phyloP scores from a whole-genome alignment of 768 basidiomycete genomes.

The Porphyrellus cyaneotinctus region DNA sequence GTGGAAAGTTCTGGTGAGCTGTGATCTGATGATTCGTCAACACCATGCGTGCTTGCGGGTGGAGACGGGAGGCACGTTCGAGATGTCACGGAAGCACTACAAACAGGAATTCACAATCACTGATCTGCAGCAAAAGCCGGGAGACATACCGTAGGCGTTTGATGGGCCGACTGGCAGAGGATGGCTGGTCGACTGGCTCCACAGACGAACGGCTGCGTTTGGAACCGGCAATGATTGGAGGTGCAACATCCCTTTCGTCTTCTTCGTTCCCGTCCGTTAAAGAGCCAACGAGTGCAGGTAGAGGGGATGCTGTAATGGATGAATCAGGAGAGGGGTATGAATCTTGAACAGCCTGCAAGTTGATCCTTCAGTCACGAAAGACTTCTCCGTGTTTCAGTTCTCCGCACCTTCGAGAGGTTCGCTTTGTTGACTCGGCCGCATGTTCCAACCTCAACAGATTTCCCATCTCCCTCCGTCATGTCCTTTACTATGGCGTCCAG shows the following conservation, averaged over 20 bases:
- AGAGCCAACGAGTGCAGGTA: constrained; percentile 5
- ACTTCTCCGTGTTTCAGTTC: background rate
- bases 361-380: background rate
- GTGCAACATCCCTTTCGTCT: constrained; percentile 11
- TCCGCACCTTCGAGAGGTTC: background rate
- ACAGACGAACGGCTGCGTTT: constrained; percentile 18
- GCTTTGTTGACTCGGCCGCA: background rate
- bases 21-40: background rate
- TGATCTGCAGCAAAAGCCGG: accelerated
- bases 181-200: background rate
- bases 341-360: background rate
- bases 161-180: background rate
- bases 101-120: background rate
- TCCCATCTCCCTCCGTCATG: constrained; percentile 13
- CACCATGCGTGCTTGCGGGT: constrained; percentile 5
- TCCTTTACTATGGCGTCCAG: constrained; percentile 30
- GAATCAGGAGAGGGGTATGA: constrained; percentile 18
- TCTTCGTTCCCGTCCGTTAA: constrained; percentile 13
- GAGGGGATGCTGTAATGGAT: constrained; percentile 7
- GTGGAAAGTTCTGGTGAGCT: background rate
- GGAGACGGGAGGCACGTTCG: constrained; percentile 12
- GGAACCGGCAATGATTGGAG: constrained; percentile 15
- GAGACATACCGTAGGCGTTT: constrained; percentile 25
- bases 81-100: constrained; percentile 1
- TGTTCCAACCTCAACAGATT: background rate